phyloP scores from a whole-genome alignment of 441 rosid species.

The Pelargonium australe region DNA sequence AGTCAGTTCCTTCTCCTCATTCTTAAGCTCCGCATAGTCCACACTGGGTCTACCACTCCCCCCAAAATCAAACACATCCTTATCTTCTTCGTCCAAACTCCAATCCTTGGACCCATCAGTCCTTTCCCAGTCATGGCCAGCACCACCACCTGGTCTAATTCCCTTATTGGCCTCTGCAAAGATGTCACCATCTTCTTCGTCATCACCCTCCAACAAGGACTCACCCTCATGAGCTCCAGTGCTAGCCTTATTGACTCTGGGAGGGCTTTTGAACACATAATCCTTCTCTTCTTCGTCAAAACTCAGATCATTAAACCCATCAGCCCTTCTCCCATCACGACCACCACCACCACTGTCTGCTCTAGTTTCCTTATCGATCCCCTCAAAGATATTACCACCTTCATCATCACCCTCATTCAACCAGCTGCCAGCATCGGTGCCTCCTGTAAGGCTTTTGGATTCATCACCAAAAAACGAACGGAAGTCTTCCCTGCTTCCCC shows the following conservation, averaged over 20 bases:
- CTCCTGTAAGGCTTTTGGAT: conserved; percentile 26
- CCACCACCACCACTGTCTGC: conserved; percentile 19
- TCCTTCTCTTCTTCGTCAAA: conserved; percentile 36
- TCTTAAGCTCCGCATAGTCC: conserved; percentile 39
- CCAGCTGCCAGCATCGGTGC: conserved; percentile 26
- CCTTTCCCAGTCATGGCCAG: background rate
- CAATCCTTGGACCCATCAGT: background rate
- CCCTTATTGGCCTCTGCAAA: background rate
- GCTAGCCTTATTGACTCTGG: background rate
- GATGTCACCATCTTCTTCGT: background rate
- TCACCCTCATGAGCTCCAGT: background rate
- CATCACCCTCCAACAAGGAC: background rate
- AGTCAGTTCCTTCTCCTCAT: conserved; percentile 54
- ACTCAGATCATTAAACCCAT: conserved; percentile 36
- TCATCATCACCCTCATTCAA: conserved; percentile 24
- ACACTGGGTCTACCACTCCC: conserved; percentile 21
- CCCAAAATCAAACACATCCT: background rate
- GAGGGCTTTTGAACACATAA: conserved; percentile 24
- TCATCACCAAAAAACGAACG: conserved; percentile 32
- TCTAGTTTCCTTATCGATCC: conserved; percentile 20
- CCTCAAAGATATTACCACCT: conserved; percentile 21
- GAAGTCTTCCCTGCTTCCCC: conserved; percentile 34
- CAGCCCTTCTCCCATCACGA: conserved; percentile 28
- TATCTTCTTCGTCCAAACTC: background rate
- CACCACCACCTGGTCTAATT: background rate